A percentile compares a stretch with the other conserved stretches of the same genome.
These are phyloP conservation scores for Lecanosticta acicola DNA, from an alignment of 2,329 filamentous ascomycete genomes.

Conservation along the genomic window DNA sequence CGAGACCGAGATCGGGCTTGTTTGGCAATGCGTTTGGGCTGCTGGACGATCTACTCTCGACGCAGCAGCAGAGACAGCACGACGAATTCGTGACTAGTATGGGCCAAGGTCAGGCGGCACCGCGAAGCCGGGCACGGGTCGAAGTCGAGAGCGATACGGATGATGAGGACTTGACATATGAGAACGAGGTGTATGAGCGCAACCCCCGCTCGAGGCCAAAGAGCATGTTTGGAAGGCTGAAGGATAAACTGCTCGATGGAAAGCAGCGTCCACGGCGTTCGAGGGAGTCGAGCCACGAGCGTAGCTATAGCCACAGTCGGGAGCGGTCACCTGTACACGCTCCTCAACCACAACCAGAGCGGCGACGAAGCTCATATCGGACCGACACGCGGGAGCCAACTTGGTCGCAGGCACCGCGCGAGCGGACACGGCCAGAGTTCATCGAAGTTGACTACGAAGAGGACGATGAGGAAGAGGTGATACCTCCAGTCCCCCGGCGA, in stretches of 20 bases:
- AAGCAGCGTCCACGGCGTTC: conserved; percentile 6
- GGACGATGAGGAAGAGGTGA: conserved; percentile 10
- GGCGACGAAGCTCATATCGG: conserved; percentile 11
- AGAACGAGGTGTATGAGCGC: conserved; percentile 4
- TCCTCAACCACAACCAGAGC: conserved; percentile 1
- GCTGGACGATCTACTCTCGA: conserved; percentile 19
- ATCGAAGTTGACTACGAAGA: conserved; percentile 20
- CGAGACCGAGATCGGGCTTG: conserved; percentile 11
- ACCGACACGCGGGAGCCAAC: conserved; percentile 10
- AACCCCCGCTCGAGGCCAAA: conserved; percentile 10
- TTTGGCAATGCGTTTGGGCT: conserved; percentile 26
- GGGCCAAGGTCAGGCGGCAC: background rate
- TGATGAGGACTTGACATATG: conserved; percentile 21
- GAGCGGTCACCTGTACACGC: conserved; percentile 13
- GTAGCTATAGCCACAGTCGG: conserved; percentile 13
- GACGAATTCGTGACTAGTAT: background rate
- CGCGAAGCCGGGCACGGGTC: conserved; percentile 6
- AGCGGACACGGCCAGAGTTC: conserved; percentile 7
- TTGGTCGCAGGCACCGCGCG: conserved; percentile 1
- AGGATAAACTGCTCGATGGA: conserved; percentile 19
- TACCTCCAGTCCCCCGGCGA: conserved; percentile 4
- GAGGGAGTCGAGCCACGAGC: conserved; percentile 1
- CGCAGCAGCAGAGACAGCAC: conserved; percentile 14
- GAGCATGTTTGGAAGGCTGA: conserved; percentile 22
- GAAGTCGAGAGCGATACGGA: conserved; percentile 15